Base-by-base conservation (phyloP, 805 yeast genomes). In the Nakazawaea siamensis region DNA sequence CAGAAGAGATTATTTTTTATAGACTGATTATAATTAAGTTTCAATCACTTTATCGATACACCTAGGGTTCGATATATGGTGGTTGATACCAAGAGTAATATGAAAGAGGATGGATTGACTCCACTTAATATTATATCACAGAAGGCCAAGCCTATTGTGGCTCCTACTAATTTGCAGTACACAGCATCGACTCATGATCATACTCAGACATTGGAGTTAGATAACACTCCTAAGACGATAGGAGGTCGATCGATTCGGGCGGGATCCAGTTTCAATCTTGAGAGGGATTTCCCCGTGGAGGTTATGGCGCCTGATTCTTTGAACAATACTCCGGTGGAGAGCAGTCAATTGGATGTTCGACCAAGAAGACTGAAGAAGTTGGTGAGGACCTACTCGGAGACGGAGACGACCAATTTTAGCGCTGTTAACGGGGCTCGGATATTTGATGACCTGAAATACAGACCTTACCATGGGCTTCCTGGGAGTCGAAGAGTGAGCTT, bases 351-450 rank as follows among this genome's bases (percentile, higher is more conserved):
- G 4, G 7, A 3, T 17, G 25, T 16, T 11, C 10, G 29, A 14
- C 16, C 30, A 11, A 20, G 12, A 23, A 18, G 11, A 21, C 14
- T 17, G 14, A 24, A 18, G 16, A 45, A 46, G 14, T 47, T 73
- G 27, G 62, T 70, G 10, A 60, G 80, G 46, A 74, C 77, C 0
- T 77, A 68, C 47, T 79, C 86, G 2, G 87, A 78, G 43, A 70
- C 69, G 16, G 87, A 79, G 46, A 68, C 73, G 27, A 66, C 68
- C 24, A 75, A 76, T 40, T 80, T 76, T 52, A 73, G 74, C 45
- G 58, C 57, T 21, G 54, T 59, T 29, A 70, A 76, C 1, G 81
- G 82, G 5, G 67, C 66, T 33, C 50, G 80, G 29, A 50, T 72
- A 39, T 69, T 52, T 42, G 76, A 73, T 47, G 80, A 74, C 49